Conservation (phyloP, 2,329 filamentous ascomycete genomes). For the Phialophora verrucosa region DNA sequence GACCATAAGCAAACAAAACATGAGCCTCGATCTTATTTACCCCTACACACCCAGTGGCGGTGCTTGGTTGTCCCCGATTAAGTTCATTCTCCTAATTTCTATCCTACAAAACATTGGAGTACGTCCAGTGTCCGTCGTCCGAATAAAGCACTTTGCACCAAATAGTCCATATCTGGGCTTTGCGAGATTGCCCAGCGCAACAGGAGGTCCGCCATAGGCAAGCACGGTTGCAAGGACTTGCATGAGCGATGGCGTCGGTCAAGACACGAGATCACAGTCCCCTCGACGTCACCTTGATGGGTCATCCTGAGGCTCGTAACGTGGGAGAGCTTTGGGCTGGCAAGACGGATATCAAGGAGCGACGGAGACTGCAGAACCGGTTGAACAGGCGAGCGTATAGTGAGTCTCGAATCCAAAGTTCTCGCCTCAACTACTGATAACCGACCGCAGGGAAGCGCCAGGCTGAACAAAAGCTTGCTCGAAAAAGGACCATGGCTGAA, state of each 20-base stretch:
- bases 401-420: constrained; percentile 18
- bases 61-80: not conserved
- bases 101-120: not conserved
- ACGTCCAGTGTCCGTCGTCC: too few relatives aligned
- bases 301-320: constrained; percentile 20
- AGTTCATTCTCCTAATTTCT: not conserved
- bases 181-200: not conserved
- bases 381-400: constrained; percentile 41
- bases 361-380: constrained; percentile 42
- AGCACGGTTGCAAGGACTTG: too few relatives aligned
- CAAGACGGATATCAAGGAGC: constrained; percentile 36
- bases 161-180: not conserved
- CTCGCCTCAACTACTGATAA: not conserved
- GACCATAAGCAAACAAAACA: not conserved
- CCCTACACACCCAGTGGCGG: not conserved
- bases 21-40: not conserved
- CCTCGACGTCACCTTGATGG: constrained; percentile 19
- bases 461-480: constrained; percentile 17
- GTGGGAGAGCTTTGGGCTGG: constrained; percentile 42
- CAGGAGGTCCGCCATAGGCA: not conserved
- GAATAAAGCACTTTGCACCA: not conserved
- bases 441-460: constrained; percentile 24
- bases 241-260: constrained; percentile 2
- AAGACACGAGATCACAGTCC: not conserved
- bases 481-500: not conserved